Evolutionary conservation across 2,329 filamentous ascomycete genomes (phyloP).

Genomic region (Shiraia sp.): DNA sequence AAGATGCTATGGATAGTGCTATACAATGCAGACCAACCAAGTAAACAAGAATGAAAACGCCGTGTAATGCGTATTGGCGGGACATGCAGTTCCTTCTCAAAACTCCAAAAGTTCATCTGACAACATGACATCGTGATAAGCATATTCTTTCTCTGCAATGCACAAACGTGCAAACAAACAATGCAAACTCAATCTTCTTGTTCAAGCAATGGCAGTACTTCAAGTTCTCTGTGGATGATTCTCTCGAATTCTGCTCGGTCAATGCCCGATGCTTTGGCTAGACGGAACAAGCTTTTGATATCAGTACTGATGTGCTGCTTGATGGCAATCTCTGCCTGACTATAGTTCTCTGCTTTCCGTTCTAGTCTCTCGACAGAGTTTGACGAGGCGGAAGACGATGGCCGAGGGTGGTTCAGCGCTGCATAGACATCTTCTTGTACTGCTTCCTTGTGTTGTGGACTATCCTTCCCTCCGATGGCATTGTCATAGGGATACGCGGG

Average conservation of each 20-base stretch:
- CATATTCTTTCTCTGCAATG: too few relatives aligned
- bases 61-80: too few relatives aligned
- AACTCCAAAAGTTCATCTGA: too few relatives aligned
- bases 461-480: slow-evolving; percentile 8
- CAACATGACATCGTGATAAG: too few relatives aligned
- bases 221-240: slow-evolving; percentile 71
- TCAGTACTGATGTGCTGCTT: slow-evolving; percentile 79
- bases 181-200: slow-evolving; percentile 46
- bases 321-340: slow-evolving; percentile 71
- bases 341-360: slow-evolving; percentile 58
- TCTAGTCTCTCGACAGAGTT: slow-evolving; percentile 63
- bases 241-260: slow-evolving; percentile 74
- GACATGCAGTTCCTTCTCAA: background rate
- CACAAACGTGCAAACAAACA: too few relatives aligned
- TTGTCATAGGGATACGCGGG: slow-evolving; percentile 17
- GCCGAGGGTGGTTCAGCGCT: slow-evolving; percentile 39
- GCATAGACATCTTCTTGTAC: slow-evolving; percentile 23
- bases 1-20: background rate
- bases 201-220: slow-evolving; percentile 71
- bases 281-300: slow-evolving; percentile 74
- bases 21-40: background rate
- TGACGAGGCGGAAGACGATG: slow-evolving; percentile 48
- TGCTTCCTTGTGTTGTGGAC: slow-evolving; percentile 26
- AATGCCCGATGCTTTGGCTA: slow-evolving; percentile 73
- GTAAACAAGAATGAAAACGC: too few relatives aligned